These are phyloP conservation scores for Vitis labrusca DNA, from an alignment of 164 flowering plant species.

Conservation along the genomic window DNA sequence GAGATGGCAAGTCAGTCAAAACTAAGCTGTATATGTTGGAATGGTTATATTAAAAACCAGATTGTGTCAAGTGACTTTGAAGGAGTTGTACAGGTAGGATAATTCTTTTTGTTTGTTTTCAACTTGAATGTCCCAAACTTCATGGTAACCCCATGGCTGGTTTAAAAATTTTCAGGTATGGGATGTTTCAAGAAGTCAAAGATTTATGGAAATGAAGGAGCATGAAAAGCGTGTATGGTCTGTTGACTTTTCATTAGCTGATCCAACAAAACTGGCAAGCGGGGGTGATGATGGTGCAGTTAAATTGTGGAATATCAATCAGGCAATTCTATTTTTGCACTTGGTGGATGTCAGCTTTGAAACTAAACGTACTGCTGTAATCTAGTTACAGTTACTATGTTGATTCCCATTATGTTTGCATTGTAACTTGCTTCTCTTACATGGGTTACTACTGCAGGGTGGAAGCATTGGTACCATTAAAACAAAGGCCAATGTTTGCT, in stretches of 20 bases:
- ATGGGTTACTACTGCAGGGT: conserved; percentile 67
- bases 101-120: conserved; percentile 3
- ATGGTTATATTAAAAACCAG: conserved; percentile 90
- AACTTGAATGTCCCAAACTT: conserved; percentile 4
- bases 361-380: conserved; percentile 83
- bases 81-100: conserved; percentile 91
- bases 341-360: conserved; percentile 93
- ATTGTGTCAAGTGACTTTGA: conserved; percentile 98
- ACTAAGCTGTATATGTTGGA: conserved; percentile 94
- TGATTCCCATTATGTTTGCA: conserved; percentile 25
- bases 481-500: conserved; percentile 92
- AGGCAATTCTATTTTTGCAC: conserved; percentile 95
- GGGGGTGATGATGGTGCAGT: conserved; percentile 97
- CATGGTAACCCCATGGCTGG: background rate
- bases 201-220: conserved; percentile 78
- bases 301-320: conserved; percentile 99
- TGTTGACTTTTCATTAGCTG: conserved; percentile 81
- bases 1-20: conserved; percentile 90
- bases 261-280: conserved; percentile 92
- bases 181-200: conserved; percentile 88
- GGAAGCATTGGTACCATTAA: conserved; percentile 80
- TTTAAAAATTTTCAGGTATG: conserved; percentile 60
- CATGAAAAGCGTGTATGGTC: conserved; percentile 99
- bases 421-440: conserved; percentile 54
- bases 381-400: conserved; percentile 35